These are phyloP conservation scores for Suhomyces anneliseae DNA, from an alignment of 1,139 yeast species.

Conservation along the genomic window DNA sequence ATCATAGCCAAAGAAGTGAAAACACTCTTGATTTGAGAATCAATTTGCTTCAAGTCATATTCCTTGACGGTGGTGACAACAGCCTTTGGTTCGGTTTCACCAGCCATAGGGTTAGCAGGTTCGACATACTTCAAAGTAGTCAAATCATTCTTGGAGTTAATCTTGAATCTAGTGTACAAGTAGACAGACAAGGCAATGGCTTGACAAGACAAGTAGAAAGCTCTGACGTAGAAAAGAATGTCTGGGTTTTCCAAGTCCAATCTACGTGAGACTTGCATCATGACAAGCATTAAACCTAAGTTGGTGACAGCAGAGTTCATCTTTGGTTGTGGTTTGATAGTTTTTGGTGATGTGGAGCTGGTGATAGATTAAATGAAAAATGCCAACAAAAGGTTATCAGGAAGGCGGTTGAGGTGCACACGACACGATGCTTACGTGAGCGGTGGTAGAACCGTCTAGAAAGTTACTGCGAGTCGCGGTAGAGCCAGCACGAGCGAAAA, in stretches of 20 bases:
- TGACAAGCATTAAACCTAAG: constrained; percentile 86
- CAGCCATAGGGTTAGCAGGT: constrained; percentile 79
- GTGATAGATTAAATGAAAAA: constrained; percentile 1
- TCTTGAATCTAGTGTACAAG: constrained; percentile 59
- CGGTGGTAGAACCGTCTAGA: not conserved
- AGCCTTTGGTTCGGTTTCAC: constrained; percentile 69
- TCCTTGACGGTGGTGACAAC: constrained; percentile 91
- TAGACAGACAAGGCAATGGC: constrained; percentile 64
- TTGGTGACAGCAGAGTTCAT: constrained; percentile 90
- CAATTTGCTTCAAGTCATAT: constrained; percentile 87
- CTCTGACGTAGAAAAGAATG: constrained; percentile 74
- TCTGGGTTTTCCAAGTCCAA: constrained; percentile 87
- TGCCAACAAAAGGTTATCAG: constrained; percentile 1
- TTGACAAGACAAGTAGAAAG: constrained; percentile 68
- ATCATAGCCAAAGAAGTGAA: constrained; percentile 95
- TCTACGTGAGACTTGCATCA: constrained; percentile 94
- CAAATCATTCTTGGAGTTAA: constrained; percentile 78
- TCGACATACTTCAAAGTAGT: constrained; percentile 90
- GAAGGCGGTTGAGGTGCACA: not conserved
- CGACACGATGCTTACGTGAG: not conserved
- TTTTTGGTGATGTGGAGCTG: not conserved
- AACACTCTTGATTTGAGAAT: constrained; percentile 74
- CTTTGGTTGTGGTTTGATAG: constrained; percentile 9
- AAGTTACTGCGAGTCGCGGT: not conserved
- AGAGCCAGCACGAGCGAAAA: too few relatives aligned